Evolutionary conservation across 257 asterid species (phyloP), one percentile per base, ranked within the genome.

Genomic region (Haberlea rhodopensis): DNA sequence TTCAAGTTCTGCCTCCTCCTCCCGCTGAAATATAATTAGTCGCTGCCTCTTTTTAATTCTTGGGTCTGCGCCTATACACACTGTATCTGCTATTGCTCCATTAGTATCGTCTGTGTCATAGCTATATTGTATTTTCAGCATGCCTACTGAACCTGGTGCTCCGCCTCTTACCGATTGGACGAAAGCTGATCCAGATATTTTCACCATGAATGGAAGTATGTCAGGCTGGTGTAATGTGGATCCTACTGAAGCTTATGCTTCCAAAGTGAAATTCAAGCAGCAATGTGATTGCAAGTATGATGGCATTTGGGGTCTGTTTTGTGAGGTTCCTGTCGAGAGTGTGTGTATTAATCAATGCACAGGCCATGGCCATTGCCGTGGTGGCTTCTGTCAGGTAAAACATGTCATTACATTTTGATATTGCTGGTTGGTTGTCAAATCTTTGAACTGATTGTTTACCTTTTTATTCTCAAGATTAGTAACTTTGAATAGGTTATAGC

Each of bases 221-320:
- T 73, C 53, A 62, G 99, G 99, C 56, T 94, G 99, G 99, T 94
- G 99, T 76, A 89, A 90, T 23, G 96, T 90, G 71, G 94, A 94
- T 57, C 99, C 99, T 2, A 78, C 66, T 22, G 95, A 94, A 62
- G 96, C 77, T 40, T 82, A 85, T 71, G 83, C 82, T 66, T 76
- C 84, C 23, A 82, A 73, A 60, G 94, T 74, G 66, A 80, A 31
- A 23, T 57, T 81, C 78, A 94, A 94, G 76, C 90, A 94, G 68
- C 94, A 78, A 59, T 94, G 99, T 69, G 96, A 94, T 72, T 94
- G 99, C 86, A 94, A 94, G 81, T 94, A 94, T 63, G 99, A 94
- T 73, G 99, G 99, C 57, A 87, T 87, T 51, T 73, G 76, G 75
- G 96, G 99, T 32, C 87, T 84, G 59, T 87, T 87, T 68, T 94